phyloP scores from a whole-genome alignment of 2,329 filamentous ascomycete genomes.

The Aphanoascus verrucosus region DNA sequence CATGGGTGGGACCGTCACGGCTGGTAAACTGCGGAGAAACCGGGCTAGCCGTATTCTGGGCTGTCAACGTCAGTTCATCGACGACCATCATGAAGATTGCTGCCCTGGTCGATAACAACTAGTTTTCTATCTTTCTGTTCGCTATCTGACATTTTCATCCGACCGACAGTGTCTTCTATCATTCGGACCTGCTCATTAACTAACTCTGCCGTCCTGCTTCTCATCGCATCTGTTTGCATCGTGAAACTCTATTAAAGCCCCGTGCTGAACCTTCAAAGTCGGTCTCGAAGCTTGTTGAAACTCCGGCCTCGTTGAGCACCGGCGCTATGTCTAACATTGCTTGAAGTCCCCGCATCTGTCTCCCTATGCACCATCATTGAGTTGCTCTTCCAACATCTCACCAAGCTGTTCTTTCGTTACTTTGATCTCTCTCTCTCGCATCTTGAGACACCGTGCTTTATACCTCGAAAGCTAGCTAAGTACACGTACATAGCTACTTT shows the following conservation, averaged over 20 bases:
- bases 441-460: too few species aligned
- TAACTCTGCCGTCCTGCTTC: too few species aligned
- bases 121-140: background rate
- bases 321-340: background rate
- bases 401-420: background rate
- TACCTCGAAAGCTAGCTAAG: too few species aligned
- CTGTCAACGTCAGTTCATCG: background rate
- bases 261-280: too few species aligned
- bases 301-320: background rate
- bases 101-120: background rate
- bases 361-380: background rate
- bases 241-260: too few species aligned
- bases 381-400: background rate
- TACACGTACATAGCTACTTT: too few species aligned
- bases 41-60: background rate
- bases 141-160: background rate
- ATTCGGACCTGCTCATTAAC: too few species aligned
- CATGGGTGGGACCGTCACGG: slow-evolving; percentile 4
- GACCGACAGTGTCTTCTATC: too few species aligned
- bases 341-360: slow-evolving; percentile 1
- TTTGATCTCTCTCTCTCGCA: background rate
- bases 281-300: background rate
- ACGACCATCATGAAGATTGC: background rate
- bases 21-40: slow-evolving; percentile 12
- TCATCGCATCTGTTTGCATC: too few species aligned